These are phyloP conservation scores for Yamadazyma akitaensis DNA, from an alignment of 805 yeast species.

Conservation along the genomic window DNA sequence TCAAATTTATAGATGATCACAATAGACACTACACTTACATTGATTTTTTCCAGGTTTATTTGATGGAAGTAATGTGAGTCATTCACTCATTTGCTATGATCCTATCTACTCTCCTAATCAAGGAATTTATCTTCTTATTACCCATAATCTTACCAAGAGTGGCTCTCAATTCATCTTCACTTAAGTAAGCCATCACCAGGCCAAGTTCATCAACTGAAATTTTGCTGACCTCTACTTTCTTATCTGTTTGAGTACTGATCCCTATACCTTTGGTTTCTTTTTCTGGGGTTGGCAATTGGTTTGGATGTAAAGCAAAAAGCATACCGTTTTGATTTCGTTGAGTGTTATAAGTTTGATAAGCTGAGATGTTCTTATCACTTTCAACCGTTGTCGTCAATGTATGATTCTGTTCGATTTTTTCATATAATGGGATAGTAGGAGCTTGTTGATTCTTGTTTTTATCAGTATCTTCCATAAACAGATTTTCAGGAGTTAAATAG, in stretches of 20 bases:
- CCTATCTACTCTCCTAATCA: slow-evolving; percentile 17
- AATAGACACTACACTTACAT: not conserved
- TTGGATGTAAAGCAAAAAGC: not conserved
- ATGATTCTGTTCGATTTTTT: not conserved
- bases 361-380: not conserved
- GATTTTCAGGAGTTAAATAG: slow-evolving; percentile 2
- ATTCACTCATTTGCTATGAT: slow-evolving; percentile 7
- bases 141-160: not conserved
- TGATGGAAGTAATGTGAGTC: too few species aligned
- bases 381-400: too few species aligned
- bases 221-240: not conserved
- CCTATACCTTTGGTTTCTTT: not conserved
- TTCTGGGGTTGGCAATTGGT: not conserved
- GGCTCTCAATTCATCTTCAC: slow-evolving; percentile 1
- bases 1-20: not conserved
- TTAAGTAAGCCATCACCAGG: not conserved
- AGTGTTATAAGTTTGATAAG: not conserved
- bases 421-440: too few species aligned
- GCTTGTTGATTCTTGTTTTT: too few species aligned
- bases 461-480: not conserved
- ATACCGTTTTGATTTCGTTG: not conserved
- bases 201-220: not conserved
- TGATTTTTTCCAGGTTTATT: too few species aligned
- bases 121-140: slow-evolving; percentile 10
- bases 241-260: not conserved